These are phyloP conservation scores for Solanum piurae DNA, from an alignment of 257 asterid species.

Conservation along the genomic window DNA sequence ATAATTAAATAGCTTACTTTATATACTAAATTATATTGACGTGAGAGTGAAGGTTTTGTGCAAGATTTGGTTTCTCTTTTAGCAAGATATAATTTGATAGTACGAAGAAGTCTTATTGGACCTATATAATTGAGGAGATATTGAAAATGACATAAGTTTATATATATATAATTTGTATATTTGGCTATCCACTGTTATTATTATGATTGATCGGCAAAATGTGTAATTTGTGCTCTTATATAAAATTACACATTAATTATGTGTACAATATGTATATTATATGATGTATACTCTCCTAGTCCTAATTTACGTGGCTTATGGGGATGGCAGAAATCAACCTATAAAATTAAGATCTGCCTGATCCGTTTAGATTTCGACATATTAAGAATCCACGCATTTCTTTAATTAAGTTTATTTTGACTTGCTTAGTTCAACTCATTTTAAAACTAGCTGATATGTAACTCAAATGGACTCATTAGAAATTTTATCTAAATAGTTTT, in stretches of 20 bases:
- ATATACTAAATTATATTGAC: not conserved
- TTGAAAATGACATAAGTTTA: not conserved
- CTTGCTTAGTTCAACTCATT: not conserved
- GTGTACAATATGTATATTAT: no score
- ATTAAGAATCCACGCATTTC: not conserved
- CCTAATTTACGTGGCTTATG: not conserved
- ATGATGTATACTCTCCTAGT: no score
- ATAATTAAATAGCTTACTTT: not conserved
- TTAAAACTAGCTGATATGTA: no score
- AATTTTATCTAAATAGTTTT: no score
- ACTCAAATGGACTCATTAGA: not conserved
- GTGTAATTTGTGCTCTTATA: no score
- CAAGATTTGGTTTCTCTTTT: not conserved
- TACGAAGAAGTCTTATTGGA: not conserved
- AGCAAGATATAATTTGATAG: not conserved
- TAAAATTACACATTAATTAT: no score
- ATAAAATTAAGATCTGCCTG: no score
- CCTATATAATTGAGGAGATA: not conserved
- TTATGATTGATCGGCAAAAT: no score
- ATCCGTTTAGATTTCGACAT: no score
- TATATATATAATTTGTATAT: no score
- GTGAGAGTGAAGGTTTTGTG: not conserved
- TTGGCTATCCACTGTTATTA: not conserved
- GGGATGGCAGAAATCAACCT: not conserved
- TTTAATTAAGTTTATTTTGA: no score